phyloP scores from a whole-genome alignment of 2,329 filamentous ascomycete genomes.

The Nannizzia gypsea region DNA sequence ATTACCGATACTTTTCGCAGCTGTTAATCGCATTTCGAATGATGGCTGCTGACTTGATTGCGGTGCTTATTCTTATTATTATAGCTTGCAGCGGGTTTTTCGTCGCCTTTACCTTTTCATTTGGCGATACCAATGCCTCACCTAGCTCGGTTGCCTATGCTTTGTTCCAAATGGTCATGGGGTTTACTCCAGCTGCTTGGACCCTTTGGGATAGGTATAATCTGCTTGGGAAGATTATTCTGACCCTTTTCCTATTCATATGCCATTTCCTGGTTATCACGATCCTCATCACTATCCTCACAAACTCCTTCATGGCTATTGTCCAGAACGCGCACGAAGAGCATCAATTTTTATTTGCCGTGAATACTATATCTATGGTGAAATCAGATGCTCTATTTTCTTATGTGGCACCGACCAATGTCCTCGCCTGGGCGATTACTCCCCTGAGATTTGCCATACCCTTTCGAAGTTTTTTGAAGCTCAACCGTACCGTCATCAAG shows the following conservation, averaged over 20 bases:
- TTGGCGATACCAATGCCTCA: constrained; percentile 56
- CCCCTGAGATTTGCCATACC: constrained; percentile 71
- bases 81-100: constrained; percentile 92
- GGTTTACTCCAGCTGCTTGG: constrained; percentile 91
- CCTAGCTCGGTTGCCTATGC: constrained; percentile 70
- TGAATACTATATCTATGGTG: constrained; percentile 96
- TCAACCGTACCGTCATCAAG: constrained; percentile 89
- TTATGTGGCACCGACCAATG: constrained; percentile 82
- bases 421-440: constrained; percentile 79
- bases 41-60: constrained; percentile 82
- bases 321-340: constrained; percentile 89
- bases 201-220: constrained; percentile 77
- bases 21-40: constrained; percentile 85
- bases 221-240: constrained; percentile 59
- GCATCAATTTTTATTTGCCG: constrained; percentile 83
- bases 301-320: constrained; percentile 91
- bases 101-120: constrained; percentile 80
- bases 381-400: constrained; percentile 96
- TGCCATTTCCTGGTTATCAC: constrained; percentile 92
- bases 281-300: constrained; percentile 88
- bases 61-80: constrained; percentile 70
- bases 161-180: constrained; percentile 89
- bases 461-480: constrained; percentile 65
- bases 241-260: constrained; percentile 79
- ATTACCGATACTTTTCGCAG: constrained; percentile 93